phyloP scores from a whole-genome alignment of 2,329 filamentous ascomycete species.

The Stenocarpella maydis region DNA sequence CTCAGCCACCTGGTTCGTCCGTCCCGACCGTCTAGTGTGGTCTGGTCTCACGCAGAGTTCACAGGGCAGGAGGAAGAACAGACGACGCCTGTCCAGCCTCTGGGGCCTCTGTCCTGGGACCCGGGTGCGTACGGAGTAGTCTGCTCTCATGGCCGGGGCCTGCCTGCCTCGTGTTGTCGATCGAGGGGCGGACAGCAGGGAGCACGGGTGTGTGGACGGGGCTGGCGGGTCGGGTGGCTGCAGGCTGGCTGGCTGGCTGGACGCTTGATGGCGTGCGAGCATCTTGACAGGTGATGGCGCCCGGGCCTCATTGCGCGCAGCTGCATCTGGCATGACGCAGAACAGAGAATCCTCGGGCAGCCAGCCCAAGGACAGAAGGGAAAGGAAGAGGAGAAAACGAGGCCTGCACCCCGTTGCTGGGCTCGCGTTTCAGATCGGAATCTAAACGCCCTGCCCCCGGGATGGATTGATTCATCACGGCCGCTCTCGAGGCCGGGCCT shows the following conservation, averaged over 20 bases:
- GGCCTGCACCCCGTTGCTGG: neutral
- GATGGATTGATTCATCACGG: too few relatives aligned
- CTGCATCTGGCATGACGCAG: too few relatives aligned
- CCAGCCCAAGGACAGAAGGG: too few relatives aligned
- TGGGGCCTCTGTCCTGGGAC: too few relatives aligned
- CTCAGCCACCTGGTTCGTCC: constrained; percentile 17
- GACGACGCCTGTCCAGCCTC: constrained; percentile 6
- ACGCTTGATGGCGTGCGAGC: constrained; percentile 7
- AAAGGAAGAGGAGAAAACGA: too few relatives aligned
- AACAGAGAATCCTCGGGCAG: too few relatives aligned
- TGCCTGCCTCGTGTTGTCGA: constrained; percentile 16
- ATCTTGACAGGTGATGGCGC: constrained; percentile 27
- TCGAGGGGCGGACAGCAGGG: neutral
- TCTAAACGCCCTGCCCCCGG: constrained; percentile 2
- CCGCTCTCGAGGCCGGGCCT: neutral
- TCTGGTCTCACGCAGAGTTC: constrained; percentile 23
- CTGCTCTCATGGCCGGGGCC: neutral
- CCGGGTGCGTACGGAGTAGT: too few relatives aligned
- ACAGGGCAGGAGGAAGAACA: neutral
- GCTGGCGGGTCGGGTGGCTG: neutral
- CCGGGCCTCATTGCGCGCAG: too few relatives aligned
- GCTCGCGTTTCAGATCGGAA: constrained; percentile 11
- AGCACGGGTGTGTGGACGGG: too few relatives aligned
- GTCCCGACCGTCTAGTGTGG: neutral
- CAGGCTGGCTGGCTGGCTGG: neutral